Evolutionary conservation across 352 stramenopile genomes (phyloP), one percentile per base, ranked within the genome.

Genomic region (Pythium aphanidermatum): DNA sequence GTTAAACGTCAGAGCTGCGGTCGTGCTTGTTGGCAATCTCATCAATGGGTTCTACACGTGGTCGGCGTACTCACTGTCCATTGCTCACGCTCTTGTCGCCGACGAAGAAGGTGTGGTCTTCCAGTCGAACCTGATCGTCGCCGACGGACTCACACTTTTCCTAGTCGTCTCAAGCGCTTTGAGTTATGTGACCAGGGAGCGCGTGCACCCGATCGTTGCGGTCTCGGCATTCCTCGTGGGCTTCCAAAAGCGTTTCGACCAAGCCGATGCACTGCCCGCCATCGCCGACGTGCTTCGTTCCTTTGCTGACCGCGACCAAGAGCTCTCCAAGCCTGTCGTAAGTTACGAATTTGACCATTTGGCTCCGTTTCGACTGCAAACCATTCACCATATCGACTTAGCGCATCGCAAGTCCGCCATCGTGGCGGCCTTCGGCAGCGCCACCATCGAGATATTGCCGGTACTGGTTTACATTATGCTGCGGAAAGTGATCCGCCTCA

Each of bases 1-100:
- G 60, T 30, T 54, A 31, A n/a, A 28, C 58, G 0, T 46, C 38
- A 50, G 68, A 13, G 58, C 62, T 8, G 35, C 60, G 0, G 43
- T 72, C 14, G 36, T 48, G 12, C 34, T 51, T 11, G 20, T 44
- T 5, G 29, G 6, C 2, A 47, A 35, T 41, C 31, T 36, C 28
- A 13, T 58, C n/a, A 37, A 52, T 13, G 50, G 34, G n/a, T 52
- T 52, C 27, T 58, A 42, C 34, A 45, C 41, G 27, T 37, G 51
- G 19, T 42, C 47, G 33, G 42, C 51, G 41, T 52, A 52, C 17
- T 51, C 34, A 8, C 16, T 58, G 0, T 24, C 46, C 19, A 42
- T 52, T 16, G 50, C 33, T 1, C 46, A 46, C 25, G 28, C 42
- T 1, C 28, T n/a, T n/a, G n/a, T 58, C 17, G 36, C 33, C 2